Base-by-base conservation (phyloP, 2,329 filamentous ascomycete genomes). In the Fusarium luffae region DNA sequence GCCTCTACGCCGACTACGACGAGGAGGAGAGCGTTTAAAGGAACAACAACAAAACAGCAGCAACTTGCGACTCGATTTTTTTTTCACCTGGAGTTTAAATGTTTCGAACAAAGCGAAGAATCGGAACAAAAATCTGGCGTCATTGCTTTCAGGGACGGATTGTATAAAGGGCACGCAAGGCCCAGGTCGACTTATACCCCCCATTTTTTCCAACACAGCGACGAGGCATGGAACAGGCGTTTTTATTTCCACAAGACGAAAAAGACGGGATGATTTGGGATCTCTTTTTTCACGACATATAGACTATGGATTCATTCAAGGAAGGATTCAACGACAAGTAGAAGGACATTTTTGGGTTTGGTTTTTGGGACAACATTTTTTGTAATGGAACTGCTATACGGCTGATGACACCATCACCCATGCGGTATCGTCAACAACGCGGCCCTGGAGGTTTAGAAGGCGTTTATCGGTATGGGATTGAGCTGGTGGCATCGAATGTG, bases 21-120 rank as follows among this genome's bases (percentile, higher is more conserved):
- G 76, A 76, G 51, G 75, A 79, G 21, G 73, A 79, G 51, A 73
- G 72, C 37, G 78, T 77, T 42, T 80, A 62, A 76, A 46, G 18
- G 40, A 50, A 37, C 40, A 52, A 43, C 18, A 46, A 52, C 44
- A 54, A 30, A 54, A 16, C 27, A 54, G 19, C 42, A 56, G 47
- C 32, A 60, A 55, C 48, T 68, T 47, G 49, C 52, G 65, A 58
- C 58, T 66, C 66, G 54, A 50, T 51, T 59, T 63, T 55, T 57
- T 59, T 57, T 59, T 62, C 23, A 51, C 37, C 42, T 28, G 60
- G 69, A 69, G 72, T 74, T 74, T 59, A 48, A 65, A 61, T 46
- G 56, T 73, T 74, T 74, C 65, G 62, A 66, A 42, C 44, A 51
- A 54, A 66, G 49, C 58, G 63, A 62, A 56, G 56, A 55, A 55